phyloP scores from a whole-genome alignment of 2,329 filamentous ascomycete species.

The Nothophoma quercina region DNA sequence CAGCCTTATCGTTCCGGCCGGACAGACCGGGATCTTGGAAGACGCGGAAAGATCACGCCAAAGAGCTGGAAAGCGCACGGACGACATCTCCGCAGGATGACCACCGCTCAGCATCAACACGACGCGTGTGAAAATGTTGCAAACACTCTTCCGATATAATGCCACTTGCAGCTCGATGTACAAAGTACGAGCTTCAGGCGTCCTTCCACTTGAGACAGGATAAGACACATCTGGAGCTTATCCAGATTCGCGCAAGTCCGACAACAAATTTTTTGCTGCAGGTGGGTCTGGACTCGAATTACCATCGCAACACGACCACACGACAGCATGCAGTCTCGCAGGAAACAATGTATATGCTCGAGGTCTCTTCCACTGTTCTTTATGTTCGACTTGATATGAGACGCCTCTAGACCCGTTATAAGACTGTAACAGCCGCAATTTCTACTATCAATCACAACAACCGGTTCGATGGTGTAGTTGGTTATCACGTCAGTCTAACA shows the following conservation, averaged over 20 bases:
- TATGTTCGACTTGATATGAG: too few species aligned
- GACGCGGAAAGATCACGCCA: too few species aligned
- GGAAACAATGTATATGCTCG: too few species aligned
- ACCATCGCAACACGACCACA: background rate
- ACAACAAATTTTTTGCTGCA: conserved; percentile 2
- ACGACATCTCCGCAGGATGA: background rate
- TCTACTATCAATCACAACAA: background rate
- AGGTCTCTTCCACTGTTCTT: too few species aligned
- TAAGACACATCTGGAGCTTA: background rate
- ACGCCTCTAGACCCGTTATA: too few species aligned
- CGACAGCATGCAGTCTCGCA: too few species aligned
- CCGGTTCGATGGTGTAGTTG: conserved; percentile 51
- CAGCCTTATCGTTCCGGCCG: too few species aligned
- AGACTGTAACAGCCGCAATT: too few species aligned
- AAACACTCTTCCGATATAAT: background rate
- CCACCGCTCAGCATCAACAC: conserved; percentile 8
- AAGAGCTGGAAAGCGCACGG: conserved; percentile 2
- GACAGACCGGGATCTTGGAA: too few species aligned
- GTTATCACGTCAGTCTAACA: conserved; percentile 58
- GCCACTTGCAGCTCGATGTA: background rate
- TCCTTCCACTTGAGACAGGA: background rate
- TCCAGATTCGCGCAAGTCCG: conserved; percentile 2
- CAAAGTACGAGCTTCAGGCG: background rate
- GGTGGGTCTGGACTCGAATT: background rate
- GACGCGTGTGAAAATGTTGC: background rate